Conservation (phyloP, 495 filamentous ascomycete species). For the Chaetomidium leptoderma region DNA sequence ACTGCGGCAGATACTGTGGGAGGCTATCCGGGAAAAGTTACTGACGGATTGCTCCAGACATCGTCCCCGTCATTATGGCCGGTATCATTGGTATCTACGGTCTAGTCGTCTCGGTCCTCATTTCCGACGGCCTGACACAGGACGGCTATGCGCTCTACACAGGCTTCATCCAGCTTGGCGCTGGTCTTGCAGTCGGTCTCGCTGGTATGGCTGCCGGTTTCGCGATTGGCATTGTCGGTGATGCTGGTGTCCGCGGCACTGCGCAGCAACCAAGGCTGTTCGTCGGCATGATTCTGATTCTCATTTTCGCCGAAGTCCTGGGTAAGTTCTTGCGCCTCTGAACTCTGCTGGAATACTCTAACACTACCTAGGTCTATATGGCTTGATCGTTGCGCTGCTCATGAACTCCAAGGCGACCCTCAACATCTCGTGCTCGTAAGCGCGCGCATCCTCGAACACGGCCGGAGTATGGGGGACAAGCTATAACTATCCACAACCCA, state of each 20-base stretch:
- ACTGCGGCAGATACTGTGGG: neutral
- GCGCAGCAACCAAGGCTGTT: conserved; percentile 96
- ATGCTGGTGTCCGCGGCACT: conserved; percentile 96
- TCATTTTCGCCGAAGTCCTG: conserved; percentile 99
- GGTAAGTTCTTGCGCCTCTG: conserved; percentile 51
- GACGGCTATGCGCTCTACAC: conserved; percentile 75
- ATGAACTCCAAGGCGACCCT: conserved; percentile 86
- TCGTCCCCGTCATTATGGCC: conserved; percentile 99
- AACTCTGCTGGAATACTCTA: conserved; percentile 6
- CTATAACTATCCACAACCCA: conserved; percentile 22
- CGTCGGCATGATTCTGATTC: conserved; percentile 99
- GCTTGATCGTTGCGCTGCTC: conserved; percentile 93
- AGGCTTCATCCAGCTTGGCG: conserved; percentile 94
- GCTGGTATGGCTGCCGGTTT: conserved; percentile 97
- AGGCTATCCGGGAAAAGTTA: neutral
- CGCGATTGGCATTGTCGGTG: conserved; percentile 98
- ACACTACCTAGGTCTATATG: conserved; percentile 73
- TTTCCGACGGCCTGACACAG: conserved; percentile 87
- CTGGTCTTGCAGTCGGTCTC: conserved; percentile 92
- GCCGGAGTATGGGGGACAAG: conserved; percentile 23
- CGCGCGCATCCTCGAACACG: neutral
- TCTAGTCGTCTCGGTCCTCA: conserved; percentile 95
- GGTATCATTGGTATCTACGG: conserved; percentile 99
- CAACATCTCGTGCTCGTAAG: conserved; percentile 42
- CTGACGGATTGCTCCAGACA: conserved; percentile 55